Percentiles rank a stretch among this genome's conserved stretches.
phyloP scores from a whole-genome alignment of 306 rosid genomes.

The Lathyrus oleraceus region DNA sequence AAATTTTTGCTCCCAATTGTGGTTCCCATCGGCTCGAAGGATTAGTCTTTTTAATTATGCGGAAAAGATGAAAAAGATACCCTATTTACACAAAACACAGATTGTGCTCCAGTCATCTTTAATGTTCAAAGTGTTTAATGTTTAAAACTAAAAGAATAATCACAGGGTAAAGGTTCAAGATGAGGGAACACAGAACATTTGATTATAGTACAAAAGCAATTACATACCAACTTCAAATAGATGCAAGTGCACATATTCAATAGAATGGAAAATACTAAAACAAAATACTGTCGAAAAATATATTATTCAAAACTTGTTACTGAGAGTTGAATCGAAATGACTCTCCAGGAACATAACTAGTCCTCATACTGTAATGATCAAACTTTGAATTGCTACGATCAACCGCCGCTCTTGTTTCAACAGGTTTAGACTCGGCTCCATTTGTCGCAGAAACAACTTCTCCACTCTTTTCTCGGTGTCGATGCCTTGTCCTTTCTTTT shows the following conservation, averaged over 20 bases:
- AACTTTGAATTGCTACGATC: constrained; percentile 54
- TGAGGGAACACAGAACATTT: constrained; percentile 9
- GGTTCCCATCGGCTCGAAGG: no score
- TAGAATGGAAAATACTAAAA: constrained; percentile 32
- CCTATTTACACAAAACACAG: no score
- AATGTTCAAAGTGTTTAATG: no score
- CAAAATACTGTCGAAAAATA: constrained; percentile 20
- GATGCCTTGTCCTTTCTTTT: constrained; percentile 80
- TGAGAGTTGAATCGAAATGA: constrained; percentile 51
- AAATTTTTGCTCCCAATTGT: no score
- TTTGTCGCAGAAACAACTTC: constrained; percentile 54
- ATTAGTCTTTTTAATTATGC: no score
- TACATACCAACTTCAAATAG: constrained; percentile 32
- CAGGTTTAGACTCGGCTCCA: constrained; percentile 56
- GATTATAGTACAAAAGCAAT: constrained; percentile 34
- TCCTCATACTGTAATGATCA: constrained; percentile 73
- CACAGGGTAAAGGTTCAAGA: no score
- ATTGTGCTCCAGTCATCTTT: no score
- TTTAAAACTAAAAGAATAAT: no score
- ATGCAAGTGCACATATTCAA: constrained; percentile 36
- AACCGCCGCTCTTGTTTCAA: constrained; percentile 52
- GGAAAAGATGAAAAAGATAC: no score
- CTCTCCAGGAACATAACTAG: constrained; percentile 56
- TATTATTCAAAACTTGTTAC: constrained; percentile 30
- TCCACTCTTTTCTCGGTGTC: constrained; percentile 83